Evolutionary conservation across 305 asterid genomes (phyloP).

Genomic region (Salvia sclarea): DNA sequence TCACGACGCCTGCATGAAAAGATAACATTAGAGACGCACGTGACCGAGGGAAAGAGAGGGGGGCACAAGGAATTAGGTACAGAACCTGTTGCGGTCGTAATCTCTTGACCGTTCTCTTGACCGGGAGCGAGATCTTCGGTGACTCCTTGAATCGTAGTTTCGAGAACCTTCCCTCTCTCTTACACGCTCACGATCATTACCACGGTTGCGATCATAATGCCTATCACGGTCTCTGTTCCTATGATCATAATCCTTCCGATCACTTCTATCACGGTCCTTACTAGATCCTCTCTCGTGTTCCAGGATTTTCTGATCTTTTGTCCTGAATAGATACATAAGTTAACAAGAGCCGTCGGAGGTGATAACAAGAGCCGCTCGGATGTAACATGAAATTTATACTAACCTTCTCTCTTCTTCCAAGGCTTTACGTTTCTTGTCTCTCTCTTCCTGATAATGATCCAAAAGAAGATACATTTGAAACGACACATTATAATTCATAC

Average conservation of each 20-base stretch:
- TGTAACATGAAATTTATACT: conserved; percentile 16
- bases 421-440: conserved; percentile 64
- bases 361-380: neutral
- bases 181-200: conserved; percentile 55
- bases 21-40: neutral
- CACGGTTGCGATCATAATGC: conserved; percentile 46
- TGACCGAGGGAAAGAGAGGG: neutral
- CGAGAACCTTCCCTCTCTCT: conserved; percentile 63
- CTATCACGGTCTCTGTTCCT: conserved; percentile 71
- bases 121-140: conserved; percentile 75
- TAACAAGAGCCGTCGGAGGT: neutral
- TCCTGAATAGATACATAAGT: conserved; percentile 42
- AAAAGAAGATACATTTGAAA: conserved; percentile 36
- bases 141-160: conserved; percentile 63
- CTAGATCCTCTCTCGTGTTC: conserved; percentile 64
- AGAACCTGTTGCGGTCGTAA: conserved; percentile 78
- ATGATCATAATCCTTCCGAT: conserved; percentile 60
- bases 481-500: conserved; percentile 23
- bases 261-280: conserved; percentile 57
- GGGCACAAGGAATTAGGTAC: neutral
- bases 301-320: conserved; percentile 61
- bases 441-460: conserved; percentile 64
- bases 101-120: conserved; percentile 75
- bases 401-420: conserved; percentile 76
- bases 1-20: conserved; percentile 44